A percentile compares a stretch with the other conserved stretches of the same genome.
Evolutionary conservation across 1,284 basidiomycete species (phyloP).

Genomic region (Phylloporus gajari): DNA sequence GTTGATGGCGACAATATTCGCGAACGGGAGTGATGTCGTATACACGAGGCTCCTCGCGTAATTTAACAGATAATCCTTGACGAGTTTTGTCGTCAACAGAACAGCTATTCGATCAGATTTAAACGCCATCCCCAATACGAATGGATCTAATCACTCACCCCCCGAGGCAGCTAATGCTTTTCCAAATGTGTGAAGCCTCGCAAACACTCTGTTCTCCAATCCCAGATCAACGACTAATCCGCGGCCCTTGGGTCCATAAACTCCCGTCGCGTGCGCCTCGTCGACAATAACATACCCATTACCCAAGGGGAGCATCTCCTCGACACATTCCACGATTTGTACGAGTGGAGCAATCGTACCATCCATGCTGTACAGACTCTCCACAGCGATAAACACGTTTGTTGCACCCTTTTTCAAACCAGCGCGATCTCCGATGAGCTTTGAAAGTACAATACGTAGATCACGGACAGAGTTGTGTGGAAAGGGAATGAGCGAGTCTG

Average conservation of each 20-base stretch:
- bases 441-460: constrained; percentile 57
- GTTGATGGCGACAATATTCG: constrained; percentile 78
- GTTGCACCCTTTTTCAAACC: constrained; percentile 51
- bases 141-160: constrained; percentile 60
- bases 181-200: constrained; percentile 75
- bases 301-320: constrained; percentile 65
- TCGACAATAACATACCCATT: constrained; percentile 81
- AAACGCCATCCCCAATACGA: not conserved
- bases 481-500: constrained; percentile 62
- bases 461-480: constrained; percentile 76
- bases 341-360: constrained; percentile 86
- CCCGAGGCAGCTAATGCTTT: constrained; percentile 81
- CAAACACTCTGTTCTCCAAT: constrained; percentile 71
- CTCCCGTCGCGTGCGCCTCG: constrained; percentile 88
- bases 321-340: constrained; percentile 70
- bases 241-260: constrained; percentile 82
- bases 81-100: constrained; percentile 75
- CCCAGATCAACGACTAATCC: constrained; percentile 75
- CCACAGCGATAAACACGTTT: constrained; percentile 84
- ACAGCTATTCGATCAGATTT: constrained; percentile 66
- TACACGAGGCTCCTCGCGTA: constrained; percentile 93
- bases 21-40: constrained; percentile 83
- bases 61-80: constrained; percentile 89
- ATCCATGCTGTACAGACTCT: constrained; percentile 95
- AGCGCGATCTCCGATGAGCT: constrained; percentile 49